Evolutionary conservation across 768 basidiomycete genomes (phyloP).

Genomic region (Roridomyces roridus): DNA sequence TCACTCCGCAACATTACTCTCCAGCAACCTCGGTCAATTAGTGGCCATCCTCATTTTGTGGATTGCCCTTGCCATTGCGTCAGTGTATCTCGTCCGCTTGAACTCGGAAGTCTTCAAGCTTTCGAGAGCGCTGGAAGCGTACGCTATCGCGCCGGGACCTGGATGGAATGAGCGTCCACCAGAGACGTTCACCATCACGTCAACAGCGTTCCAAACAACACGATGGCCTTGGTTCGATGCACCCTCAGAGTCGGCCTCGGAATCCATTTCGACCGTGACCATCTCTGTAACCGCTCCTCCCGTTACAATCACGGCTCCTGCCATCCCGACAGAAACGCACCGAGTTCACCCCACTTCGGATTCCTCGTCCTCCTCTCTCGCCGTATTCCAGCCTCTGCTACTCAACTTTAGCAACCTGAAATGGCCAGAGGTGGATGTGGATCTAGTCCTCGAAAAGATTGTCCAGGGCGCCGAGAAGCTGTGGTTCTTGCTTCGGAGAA

Average conservation of each 20-base stretch:
- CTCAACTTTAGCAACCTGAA: constrained; percentile 28
- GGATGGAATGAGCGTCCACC: constrained; percentile 26
- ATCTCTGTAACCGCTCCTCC: background rate
- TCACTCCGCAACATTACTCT: constrained; percentile 21
- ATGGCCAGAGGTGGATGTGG: constrained; percentile 25
- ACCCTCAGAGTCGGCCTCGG: constrained; percentile 19
- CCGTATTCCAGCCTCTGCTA: constrained; percentile 27
- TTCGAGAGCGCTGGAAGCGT: constrained; percentile 33
- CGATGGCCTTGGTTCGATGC: constrained; percentile 33
- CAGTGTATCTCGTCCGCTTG: constrained; percentile 19
- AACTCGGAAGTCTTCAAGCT: constrained; percentile 24
- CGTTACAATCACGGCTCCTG: constrained; percentile 14
- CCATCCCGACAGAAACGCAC: constrained; percentile 1
- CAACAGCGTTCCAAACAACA: constrained; percentile 39
- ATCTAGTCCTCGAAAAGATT: constrained; percentile 40
- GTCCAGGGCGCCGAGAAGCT: constrained; percentile 44
- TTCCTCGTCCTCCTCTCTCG: background rate
- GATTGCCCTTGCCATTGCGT: constrained; percentile 13
- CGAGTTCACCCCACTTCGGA: constrained; percentile 1
- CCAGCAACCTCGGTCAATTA: constrained; percentile 7
- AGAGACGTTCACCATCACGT: constrained; percentile 47
- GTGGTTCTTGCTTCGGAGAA: constrained; percentile 55
- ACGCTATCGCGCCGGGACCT: constrained; percentile 27
- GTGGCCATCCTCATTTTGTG: constrained; percentile 10
- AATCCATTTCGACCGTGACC: background rate